Conservation (phyloP, 192 early-diverging fungal species). For the Backusella morwellensis region DNA sequence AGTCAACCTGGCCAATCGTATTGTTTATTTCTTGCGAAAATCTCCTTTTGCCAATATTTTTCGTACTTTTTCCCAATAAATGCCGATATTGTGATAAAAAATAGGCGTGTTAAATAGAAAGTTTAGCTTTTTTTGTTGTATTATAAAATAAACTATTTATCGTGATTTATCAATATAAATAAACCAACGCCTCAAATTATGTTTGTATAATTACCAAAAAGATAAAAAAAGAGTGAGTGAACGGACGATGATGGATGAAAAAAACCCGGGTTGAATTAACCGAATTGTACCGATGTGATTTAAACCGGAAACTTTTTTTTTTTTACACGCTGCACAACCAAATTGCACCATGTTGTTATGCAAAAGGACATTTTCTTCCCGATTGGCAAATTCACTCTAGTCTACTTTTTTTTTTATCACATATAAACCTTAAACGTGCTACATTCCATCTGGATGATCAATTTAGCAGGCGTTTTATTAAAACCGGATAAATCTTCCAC, state of each 20-base stretch:
- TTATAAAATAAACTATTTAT: not conserved
- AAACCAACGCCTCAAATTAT: not conserved
- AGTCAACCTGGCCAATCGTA: not conserved
- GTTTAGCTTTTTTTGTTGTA: not conserved
- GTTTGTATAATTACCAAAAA: not conserved
- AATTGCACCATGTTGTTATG: not conserved
- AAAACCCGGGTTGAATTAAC: not conserved
- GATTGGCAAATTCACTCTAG: not conserved
- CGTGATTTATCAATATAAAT: not conserved
- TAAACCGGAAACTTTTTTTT: conserved; percentile 1
- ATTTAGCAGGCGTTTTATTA: not conserved
- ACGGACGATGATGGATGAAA: not conserved
- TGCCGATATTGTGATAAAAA: not conserved
- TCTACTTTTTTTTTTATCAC: not conserved
- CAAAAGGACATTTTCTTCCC: not conserved
- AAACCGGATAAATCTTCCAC: conserved; percentile 1
- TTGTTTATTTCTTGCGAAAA: not conserved
- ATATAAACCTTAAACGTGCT: not conserved
- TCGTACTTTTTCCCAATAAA: not conserved
- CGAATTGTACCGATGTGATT: not conserved
- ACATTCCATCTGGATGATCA: not conserved
- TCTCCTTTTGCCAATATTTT: not conserved
- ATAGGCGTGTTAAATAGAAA: not conserved
- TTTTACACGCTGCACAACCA: not conserved
- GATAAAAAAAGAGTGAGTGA: not conserved